Evolutionary conservation across 768 basidiomycete species (phyloP), one percentile per base, ranked within the genome.

Genomic region (Nidularia sp.): DNA sequence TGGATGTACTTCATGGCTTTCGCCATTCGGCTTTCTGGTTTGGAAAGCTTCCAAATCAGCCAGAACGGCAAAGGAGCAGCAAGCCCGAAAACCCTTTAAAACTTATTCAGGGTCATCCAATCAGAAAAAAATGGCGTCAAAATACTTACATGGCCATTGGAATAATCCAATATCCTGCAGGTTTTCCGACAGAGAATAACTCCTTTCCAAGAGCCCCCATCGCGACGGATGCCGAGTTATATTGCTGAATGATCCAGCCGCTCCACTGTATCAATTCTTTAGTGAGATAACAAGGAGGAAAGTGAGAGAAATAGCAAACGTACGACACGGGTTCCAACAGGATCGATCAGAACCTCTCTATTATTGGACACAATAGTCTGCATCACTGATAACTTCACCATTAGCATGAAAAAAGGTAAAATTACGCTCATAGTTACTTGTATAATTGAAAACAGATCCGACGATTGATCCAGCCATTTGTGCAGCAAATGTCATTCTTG

Each of bases 171-270:
- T 69, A 70, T 29, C 66, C 60, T 49, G 65, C 56, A 60, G 77
- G 74, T 72, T 77, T 77, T 25, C 74, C 76, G 56, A 67, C 68
- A 4, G 70, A 71, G 65, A 72, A 84, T 12, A 85, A 74, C 48
- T 83, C 76, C 47, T 71, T 70, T 43, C 79, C 76, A 3, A 80
- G 65, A 2, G 79, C 79, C 31, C 80, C 80, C 75, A 79, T 78
- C 0, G 80, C 79, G 13, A 83, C 71, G 3, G 80, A 76, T 4
- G 76, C 74, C 18, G 78, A 78, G 62, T 81, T 83, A 60, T 76
- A 73, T 43, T 70, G 63, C 56, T 81, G 79, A 45, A 79, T 67
- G 52, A 76, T 70, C 79, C 79, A 81, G 18, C 78, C 78, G 50
- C 70, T 77, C 78, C 77, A 77, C 69, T 75, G 48, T 8, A 48